Percentiles rank a stretch among this genome's conserved stretches.
phyloP scores from a whole-genome alignment of 805 yeast species.

The Clavispora phyllophila region DNA sequence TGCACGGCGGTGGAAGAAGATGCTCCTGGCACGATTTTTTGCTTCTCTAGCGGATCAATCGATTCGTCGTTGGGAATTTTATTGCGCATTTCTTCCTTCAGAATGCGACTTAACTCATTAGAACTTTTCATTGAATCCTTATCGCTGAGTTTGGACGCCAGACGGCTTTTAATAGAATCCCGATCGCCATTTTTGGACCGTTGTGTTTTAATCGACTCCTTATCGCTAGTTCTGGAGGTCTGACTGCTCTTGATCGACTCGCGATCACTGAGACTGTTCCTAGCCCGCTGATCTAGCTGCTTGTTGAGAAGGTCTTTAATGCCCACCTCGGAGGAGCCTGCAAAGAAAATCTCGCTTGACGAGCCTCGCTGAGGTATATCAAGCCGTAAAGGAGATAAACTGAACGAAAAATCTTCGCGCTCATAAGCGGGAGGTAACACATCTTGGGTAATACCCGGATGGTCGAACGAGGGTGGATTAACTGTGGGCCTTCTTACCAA shows the following conservation, averaged over 20 bases:
- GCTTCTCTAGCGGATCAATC: neutral
- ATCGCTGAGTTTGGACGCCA: neutral
- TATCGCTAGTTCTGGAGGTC: neutral
- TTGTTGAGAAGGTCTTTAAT: slow-evolving; percentile 10
- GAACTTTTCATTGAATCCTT: neutral
- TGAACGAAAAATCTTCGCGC: slow-evolving; percentile 1
- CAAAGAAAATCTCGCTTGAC: neutral
- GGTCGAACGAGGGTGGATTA: slow-evolving; percentile 61
- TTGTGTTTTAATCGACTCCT: neutral
- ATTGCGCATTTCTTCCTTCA: neutral
- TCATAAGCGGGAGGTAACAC: slow-evolving; percentile 15
- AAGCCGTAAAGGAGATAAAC: slow-evolving; percentile 12
- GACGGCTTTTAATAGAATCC: neutral
- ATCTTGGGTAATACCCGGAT: slow-evolving; percentile 8
- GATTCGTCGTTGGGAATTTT: neutral
- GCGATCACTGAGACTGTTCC: slow-evolving; percentile 3
- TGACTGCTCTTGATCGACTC: slow-evolving; percentile 4
- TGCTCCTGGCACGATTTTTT: neutral
- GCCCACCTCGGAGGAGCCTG: neutral
- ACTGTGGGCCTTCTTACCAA: slow-evolving; percentile 48
- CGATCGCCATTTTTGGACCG: neutral
- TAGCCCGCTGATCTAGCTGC: slow-evolving; percentile 8
- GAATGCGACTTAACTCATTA: neutral
- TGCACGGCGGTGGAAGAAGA: neutral
- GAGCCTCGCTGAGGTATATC: neutral